Evolutionary conservation across 495 filamentous ascomycete species (phyloP), one percentile per base, ranked within the genome.

Genomic region (Trichocladium antarcticum): DNA sequence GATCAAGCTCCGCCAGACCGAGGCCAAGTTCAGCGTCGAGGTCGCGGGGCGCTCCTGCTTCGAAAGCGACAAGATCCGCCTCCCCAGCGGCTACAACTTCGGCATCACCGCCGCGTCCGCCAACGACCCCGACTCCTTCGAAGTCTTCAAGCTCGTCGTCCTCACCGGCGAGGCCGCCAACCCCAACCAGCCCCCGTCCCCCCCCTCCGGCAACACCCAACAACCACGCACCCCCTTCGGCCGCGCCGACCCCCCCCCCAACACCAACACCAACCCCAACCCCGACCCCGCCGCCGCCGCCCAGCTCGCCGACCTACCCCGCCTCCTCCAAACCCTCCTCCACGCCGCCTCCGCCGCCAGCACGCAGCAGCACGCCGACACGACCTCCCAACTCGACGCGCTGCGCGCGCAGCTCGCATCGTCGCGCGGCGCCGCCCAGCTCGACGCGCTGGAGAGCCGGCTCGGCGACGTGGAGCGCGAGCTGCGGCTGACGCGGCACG

Each of bases 81-180:
- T 98, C 27, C 89, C 92, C 8, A 60, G 74, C 6, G 85, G 84
- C 57, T 93, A 97, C 67, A 78, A 77, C 63, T 87, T 94, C 50
- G 92, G 92, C 59, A 69, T 98, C 53, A 84, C 84, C 2, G 92
- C 90, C 28, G 85, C 84, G 4, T 88, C 87, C 7, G 86, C 87
- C 22, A 89, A 96, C 50, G 89, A 78, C 55, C 87, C 92, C 0
- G 92, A 98, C 64, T 93, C 87, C 22, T 95, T 95, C 62, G 92
- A 98, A 66, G 64, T 92, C 51, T 90, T 88, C 73, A 94, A 90
- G 57, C 78, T 97, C 57, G 68, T 85, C 32, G 73, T 89, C 31
- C 74, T 80, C 59, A 78, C 72, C 12, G 39, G 35, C 22, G 69
- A 75, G 36, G 68, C 59, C 54, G 56, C 47, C 63, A 63, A 49